phyloP scores from a whole-genome alignment of 352 stramenopile species.

The Phytophthora palmivora region DNA sequence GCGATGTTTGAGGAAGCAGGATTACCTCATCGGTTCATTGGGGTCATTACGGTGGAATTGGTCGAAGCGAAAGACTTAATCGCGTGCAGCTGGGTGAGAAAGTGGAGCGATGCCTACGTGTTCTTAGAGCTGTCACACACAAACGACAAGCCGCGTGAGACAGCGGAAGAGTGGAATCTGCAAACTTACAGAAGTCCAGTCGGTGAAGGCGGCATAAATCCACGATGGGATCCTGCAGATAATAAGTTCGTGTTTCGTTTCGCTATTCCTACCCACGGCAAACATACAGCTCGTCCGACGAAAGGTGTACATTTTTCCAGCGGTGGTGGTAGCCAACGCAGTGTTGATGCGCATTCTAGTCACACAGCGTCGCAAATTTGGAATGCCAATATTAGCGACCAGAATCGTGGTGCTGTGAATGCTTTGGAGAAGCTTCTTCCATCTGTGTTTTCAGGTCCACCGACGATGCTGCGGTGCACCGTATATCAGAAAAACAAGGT shows the following conservation, averaged over 20 bases:
- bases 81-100: slow-evolving; percentile 67
- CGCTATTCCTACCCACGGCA: slow-evolving; percentile 72
- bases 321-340: neutral
- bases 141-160: slow-evolving; percentile 39
- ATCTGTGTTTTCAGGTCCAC: slow-evolving; percentile 68
- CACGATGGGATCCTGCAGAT: slow-evolving; percentile 53
- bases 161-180: slow-evolving; percentile 73
- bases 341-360: slow-evolving; percentile 18
- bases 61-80: slow-evolving; percentile 78
- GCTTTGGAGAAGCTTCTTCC: slow-evolving; percentile 69
- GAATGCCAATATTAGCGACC: slow-evolving; percentile 42
- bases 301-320: slow-evolving; percentile 27
- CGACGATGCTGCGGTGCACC: slow-evolving; percentile 60
- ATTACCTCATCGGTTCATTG: slow-evolving; percentile 79
- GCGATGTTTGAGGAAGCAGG: slow-evolving; percentile 80
- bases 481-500: slow-evolving; percentile 87
- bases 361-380: slow-evolving; percentile 48
- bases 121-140: slow-evolving; percentile 69
- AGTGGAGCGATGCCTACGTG: slow-evolving; percentile 80
- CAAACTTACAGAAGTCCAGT: slow-evolving; percentile 77
- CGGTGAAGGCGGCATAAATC: slow-evolving; percentile 58
- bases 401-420: slow-evolving; percentile 40
- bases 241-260: slow-evolving; percentile 82
- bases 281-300: slow-evolving; percentile 37
- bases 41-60: slow-evolving; percentile 70